phyloP scores from a whole-genome alignment of 2,329 filamentous ascomycete genomes.

The Neofusicoccum umdonicola region DNA sequence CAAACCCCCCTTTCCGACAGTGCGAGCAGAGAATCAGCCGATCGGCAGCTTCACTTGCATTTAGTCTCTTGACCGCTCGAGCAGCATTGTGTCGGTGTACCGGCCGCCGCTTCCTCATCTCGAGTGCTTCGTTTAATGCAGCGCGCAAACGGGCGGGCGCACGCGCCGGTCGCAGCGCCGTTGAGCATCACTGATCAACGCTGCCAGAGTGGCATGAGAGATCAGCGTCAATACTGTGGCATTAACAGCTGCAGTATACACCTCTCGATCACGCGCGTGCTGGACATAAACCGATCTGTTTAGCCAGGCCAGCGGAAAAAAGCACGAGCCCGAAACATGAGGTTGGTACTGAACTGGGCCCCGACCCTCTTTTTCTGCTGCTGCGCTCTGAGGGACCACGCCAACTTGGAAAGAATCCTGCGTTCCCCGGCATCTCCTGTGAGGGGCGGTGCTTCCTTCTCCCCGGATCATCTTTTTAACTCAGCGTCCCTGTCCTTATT shows the following conservation, averaged over 20 bases:
- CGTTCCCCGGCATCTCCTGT: neutral
- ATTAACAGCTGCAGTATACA: neutral
- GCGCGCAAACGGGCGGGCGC: neutral
- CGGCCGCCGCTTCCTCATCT: neutral
- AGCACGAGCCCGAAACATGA: too few species aligned
- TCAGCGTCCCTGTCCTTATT: neutral
- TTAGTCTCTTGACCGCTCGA: neutral
- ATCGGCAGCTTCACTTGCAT: neutral
- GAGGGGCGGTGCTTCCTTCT: too few species aligned
- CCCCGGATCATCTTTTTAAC: neutral
- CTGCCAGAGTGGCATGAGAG: neutral
- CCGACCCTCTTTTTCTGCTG: too few species aligned
- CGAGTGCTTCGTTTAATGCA: neutral
- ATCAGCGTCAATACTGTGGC: slow-evolving; percentile 3
- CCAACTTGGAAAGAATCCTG: too few species aligned
- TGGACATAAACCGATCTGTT: neutral
- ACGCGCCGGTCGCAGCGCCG: neutral
- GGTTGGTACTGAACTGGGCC: too few species aligned
- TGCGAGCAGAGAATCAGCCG: neutral
- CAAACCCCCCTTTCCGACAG: neutral
- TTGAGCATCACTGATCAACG: neutral
- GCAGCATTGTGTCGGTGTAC: neutral
- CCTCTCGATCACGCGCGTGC: neutral
- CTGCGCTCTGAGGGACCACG: too few species aligned
- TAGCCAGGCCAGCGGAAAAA: neutral